Base-by-base conservation (phyloP, 2,329 filamentous ascomycete genomes). In the Phoma sp. region DNA sequence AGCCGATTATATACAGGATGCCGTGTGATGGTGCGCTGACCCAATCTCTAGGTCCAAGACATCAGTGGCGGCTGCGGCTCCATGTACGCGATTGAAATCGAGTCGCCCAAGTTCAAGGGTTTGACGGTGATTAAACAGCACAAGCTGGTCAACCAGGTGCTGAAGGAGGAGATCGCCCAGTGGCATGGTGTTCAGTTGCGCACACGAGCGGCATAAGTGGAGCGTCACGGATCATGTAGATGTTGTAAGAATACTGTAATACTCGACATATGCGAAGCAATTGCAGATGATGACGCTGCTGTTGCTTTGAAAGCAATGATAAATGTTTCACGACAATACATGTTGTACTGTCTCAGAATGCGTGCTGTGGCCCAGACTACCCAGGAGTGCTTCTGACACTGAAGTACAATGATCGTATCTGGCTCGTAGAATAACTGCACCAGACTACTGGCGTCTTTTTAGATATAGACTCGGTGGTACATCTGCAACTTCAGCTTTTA, bases 151-250 rank as follows among this genome's bases (percentile, higher is more conserved):
- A 93, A 93, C 69, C 79, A 84, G 17, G 83, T 88, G 15, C 79
- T 96, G 25, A 86, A 84, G 4, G 89, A 93, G 46, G 81, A 91
- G 74, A 86, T 95, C 67, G 91, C 90, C 79, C 78, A 80, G 32
- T 95, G 91, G 91, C 91, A 96, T 75, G 91, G 91, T 7, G 82
- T 95, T 55, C 90, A 93, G 78, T 80, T 96, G 66, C 87, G 86
- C 74, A 95, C 91, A 20, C 87, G 82, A 69, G 83, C 77, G 49
- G 67, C 74, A 29, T 76, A 56, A 39, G 25, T 21, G 11, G 10
- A 23, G 15, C n/a, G 4, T 5, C 7, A 7, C 18, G 17, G 26
- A 46, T 61, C 25, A 61, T 30, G 14, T 45, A 49, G 29, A 37
- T 45, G 23, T 18, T 46, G 45, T 50, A 56, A 50, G 33, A 49